Conservation (phyloP, 2,329 filamentous ascomycete genomes). For the Geosmithia morbida region DNA sequence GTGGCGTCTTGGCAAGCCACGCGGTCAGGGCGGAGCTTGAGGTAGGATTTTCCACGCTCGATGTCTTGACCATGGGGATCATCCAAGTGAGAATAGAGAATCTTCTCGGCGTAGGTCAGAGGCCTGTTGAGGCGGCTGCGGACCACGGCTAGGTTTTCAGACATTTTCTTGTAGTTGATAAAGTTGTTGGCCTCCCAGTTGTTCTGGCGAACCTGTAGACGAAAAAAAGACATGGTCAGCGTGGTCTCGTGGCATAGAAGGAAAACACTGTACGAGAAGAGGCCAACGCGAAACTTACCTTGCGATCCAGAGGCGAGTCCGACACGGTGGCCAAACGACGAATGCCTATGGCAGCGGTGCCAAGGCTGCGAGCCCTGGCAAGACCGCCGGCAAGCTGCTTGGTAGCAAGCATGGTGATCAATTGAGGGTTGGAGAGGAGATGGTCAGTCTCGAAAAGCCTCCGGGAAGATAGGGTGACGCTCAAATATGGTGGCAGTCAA, state of each 20-base stretch:
- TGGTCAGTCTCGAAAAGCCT: slow-evolving; percentile 8
- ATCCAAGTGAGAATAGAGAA: slow-evolving; percentile 96
- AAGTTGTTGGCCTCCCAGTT: slow-evolving; percentile 92
- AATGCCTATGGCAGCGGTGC: slow-evolving; percentile 43
- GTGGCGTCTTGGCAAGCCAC: slow-evolving; percentile 99
- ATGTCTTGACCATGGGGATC: slow-evolving; percentile 94
- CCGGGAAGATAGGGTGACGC: slow-evolving; percentile 2
- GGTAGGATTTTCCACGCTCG: slow-evolving; percentile 86
- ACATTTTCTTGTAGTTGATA: slow-evolving; percentile 99
- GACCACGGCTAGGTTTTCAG: slow-evolving; percentile 88
- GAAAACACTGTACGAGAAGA: not conserved
- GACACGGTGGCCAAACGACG: slow-evolving; percentile 72
- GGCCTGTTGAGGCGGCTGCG: slow-evolving; percentile 81
- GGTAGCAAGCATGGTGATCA: slow-evolving; percentile 51
- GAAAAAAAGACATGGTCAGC: not conserved
- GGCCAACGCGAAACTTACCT: slow-evolving; percentile 36
- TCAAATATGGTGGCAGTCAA: slow-evolving; percentile 7
- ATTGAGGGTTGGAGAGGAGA: slow-evolving; percentile 12
- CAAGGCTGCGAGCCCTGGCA: slow-evolving; percentile 45
- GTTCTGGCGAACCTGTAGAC: slow-evolving; percentile 67
- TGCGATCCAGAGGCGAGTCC: slow-evolving; percentile 77
- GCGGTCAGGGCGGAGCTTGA: slow-evolving; percentile 92
- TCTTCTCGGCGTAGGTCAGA: slow-evolving; percentile 94
- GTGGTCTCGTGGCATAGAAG: not conserved
- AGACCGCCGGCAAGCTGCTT: slow-evolving; percentile 53